Base-by-base conservation (phyloP, 129 eudicot genomes). In the Tagetes erecta region DNA sequence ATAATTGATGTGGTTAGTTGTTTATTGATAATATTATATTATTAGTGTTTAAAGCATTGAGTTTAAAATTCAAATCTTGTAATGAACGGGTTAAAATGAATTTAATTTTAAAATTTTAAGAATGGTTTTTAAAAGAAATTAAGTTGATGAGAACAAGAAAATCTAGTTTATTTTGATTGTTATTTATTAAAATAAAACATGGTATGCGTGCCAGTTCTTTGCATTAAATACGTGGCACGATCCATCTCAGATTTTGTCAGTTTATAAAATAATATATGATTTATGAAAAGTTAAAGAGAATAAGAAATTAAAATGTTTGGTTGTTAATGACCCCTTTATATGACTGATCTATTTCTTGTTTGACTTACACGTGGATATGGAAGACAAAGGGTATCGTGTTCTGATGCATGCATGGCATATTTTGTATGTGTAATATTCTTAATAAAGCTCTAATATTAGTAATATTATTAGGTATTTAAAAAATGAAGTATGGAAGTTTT, bases 341-440 rank as follows among this genome's bases (percentile, higher is more conserved):
- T 46, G 12, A 20, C 49, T 46, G 12, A 20, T 38, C 13, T 67
- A 14, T 58, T 44, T 69, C 60, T 57, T 4, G 42, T 70, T 38
- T 78, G 12, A 40, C 63, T 55, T 41, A 79, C 78, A 64, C 74
- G 74, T 44, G 67, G 74, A 78, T 71, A 77, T 78, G 49, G 77
- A 52, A 53, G n/a, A 55, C 75, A 57, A 44, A 51, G 42, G 41
- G 79, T 64, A 51, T 42, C 14, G 20, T 64, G 36, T 64, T 62
- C 67, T 40, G 77, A 70, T 62, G 77, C 72, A 70, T 78, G 82
- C 83, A 72, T 72, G 74, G 67, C 37, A 52, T 14, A 51, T n/a
- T 55, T 76, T 65, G 0, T 30, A 27, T 3, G 62, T 49, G 20
- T 36, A 65, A 4, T 39, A 14, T 56, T 30, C 8, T 46, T 34